phyloP scores from a whole-genome alignment of 1,284 basidiomycete species.

The Boletus hoseneyae region DNA sequence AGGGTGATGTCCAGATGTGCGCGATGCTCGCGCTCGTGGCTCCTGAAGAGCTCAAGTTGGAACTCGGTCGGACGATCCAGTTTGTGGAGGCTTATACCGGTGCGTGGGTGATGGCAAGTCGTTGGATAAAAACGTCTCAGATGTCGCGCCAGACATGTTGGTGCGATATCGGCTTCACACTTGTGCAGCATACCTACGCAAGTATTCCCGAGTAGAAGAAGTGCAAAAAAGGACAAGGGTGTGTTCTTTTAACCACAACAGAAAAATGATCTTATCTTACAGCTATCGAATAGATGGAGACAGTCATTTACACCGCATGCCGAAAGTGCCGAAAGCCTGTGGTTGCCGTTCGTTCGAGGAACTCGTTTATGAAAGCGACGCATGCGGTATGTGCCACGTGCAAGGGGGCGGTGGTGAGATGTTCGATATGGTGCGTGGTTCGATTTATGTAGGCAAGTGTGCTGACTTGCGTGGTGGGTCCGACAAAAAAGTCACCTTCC shows the following conservation, averaged over 20 bases:
- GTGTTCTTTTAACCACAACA: conserved; percentile 15
- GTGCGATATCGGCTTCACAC: conserved; percentile 56
- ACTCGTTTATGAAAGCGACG: conserved; percentile 34
- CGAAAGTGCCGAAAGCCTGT: conserved; percentile 62
- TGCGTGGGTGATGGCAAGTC: conserved; percentile 26
- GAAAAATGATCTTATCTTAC: not conserved
- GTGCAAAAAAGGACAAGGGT: conserved; percentile 53
- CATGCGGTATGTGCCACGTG: conserved; percentile 56
- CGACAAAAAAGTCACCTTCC: conserved; percentile 59
- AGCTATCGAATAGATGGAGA: conserved; percentile 49
- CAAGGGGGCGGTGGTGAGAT: conserved; percentile 45
- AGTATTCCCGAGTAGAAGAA: conserved; percentile 49
- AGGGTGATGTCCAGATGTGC: conserved; percentile 79
- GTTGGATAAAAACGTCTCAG: not conserved
- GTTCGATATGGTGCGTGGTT: conserved; percentile 65
- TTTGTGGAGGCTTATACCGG: conserved; percentile 73
- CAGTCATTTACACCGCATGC: conserved; percentile 64
- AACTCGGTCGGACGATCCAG: conserved; percentile 40
- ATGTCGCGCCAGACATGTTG: conserved; percentile 48
- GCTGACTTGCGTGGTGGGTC: conserved; percentile 5
- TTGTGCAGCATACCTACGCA: conserved; percentile 68
- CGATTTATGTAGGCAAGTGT: not conserved
- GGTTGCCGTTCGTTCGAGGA: conserved; percentile 30
- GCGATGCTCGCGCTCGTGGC: conserved; percentile 63
- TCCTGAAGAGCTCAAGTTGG: conserved; percentile 50